phyloP scores from a whole-genome alignment of 768 basidiomycete species.

The Porpolomopsis calyptriformis region DNA sequence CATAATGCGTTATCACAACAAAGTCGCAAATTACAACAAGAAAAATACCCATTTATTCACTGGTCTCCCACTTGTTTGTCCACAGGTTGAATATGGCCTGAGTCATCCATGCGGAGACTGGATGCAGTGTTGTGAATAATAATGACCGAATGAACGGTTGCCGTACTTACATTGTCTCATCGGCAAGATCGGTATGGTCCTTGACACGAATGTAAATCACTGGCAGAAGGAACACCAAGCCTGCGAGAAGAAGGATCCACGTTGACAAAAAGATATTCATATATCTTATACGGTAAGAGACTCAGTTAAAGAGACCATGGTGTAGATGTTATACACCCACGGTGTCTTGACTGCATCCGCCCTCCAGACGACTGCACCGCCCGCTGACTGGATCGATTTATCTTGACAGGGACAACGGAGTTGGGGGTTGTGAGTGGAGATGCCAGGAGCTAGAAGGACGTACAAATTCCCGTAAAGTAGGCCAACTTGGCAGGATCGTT shows the following conservation, averaged over 20 bases:
- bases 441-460: slow-evolving; percentile 18
- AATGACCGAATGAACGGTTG: neutral
- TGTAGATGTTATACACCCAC: slow-evolving; percentile 29
- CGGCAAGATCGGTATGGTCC: slow-evolving; percentile 43
- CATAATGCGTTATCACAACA: no score
- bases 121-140: neutral
- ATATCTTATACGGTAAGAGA: slow-evolving; percentile 23
- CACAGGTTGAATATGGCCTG: slow-evolving; percentile 22
- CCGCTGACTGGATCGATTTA: slow-evolving; percentile 69
- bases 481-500: slow-evolving; percentile 74
- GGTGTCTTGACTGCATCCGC: slow-evolving; percentile 53
- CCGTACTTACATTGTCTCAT: slow-evolving; percentile 40
- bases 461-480: slow-evolving; percentile 74
- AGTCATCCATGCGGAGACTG: slow-evolving; percentile 35
- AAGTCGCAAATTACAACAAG: no score
- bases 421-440: neutral
- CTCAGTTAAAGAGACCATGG: neutral
- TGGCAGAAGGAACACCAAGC: slow-evolving; percentile 56
- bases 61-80: neutral
- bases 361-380: slow-evolving; percentile 63
- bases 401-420: slow-evolving; percentile 31
- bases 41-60: no score
- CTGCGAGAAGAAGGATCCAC: slow-evolving; percentile 58
- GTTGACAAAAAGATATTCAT: slow-evolving; percentile 68
- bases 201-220: slow-evolving; percentile 67